Conservation (phyloP, 371 early-diverging fungal genomes). For the Catenaria anguillulae region DNA sequence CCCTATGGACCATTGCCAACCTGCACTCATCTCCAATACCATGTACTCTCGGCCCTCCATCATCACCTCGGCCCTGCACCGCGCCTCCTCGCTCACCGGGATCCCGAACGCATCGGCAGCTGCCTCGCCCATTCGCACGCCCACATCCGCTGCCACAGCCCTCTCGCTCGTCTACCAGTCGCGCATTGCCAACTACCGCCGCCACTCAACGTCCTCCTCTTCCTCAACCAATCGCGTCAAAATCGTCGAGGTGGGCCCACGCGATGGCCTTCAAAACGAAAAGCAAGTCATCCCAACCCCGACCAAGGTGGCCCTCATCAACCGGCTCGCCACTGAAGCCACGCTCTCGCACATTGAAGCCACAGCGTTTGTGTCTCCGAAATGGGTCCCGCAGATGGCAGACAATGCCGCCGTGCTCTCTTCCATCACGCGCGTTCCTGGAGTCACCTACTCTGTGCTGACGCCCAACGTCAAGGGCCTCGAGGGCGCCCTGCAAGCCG, state of each 20-base stretch:
- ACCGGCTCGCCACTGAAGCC: conserved; percentile 50
- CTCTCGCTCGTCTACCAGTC: too few species aligned
- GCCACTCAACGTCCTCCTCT: too few species aligned
- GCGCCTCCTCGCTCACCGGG: too few species aligned
- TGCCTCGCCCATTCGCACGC: too few species aligned
- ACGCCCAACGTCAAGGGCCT: conserved; percentile 85
- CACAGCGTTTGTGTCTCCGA: conserved; percentile 92
- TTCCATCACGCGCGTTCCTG: conserved; percentile 37
- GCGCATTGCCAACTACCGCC: too few species aligned
- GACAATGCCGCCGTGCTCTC: conserved; percentile 63
- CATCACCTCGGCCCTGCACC: too few species aligned
- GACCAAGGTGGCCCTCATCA: conserved; percentile 70
- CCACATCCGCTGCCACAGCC: too few species aligned
- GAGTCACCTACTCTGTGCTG: conserved; percentile 73
- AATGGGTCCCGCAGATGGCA: conserved; percentile 96
- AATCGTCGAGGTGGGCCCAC: conserved; percentile 84
- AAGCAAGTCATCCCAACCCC: conserved; percentile 62
- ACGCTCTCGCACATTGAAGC: conserved; percentile 79
- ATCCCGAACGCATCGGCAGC: too few species aligned
- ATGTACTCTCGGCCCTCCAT: too few species aligned
- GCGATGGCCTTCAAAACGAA: conserved; percentile 96
- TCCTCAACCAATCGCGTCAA: too few species aligned
- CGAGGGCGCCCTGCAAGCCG: conserved; percentile 58
- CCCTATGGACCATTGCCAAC: too few species aligned
- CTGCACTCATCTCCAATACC: too few species aligned